Evolutionary conservation across 768 basidiomycete species (phyloP).

Genomic region (Zangia roseola): DNA sequence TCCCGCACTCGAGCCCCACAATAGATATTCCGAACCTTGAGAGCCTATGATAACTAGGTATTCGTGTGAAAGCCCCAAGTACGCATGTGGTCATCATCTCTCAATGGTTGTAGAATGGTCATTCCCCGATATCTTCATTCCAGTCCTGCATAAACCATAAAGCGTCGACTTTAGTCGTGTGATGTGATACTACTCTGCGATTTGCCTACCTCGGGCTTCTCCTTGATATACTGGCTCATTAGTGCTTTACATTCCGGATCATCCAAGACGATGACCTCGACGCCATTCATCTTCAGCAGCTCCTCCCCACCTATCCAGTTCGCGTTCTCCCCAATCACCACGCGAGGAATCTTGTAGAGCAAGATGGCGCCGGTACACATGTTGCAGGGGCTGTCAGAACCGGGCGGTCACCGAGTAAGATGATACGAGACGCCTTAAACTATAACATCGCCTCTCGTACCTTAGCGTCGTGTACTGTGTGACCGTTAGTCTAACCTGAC

Average conservation of each 20-base stretch:
- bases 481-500: neutral
- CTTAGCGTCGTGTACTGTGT: slow-evolving; percentile 40
- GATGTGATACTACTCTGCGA: slow-evolving; percentile 5
- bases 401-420: neutral
- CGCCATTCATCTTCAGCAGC: slow-evolving; percentile 48
- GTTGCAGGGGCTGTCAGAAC: slow-evolving; percentile 49
- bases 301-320: slow-evolving; percentile 56
- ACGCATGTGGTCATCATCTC: neutral
- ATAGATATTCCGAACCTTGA: too few relatives aligned
- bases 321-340: slow-evolving; percentile 63
- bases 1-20: too few relatives aligned
- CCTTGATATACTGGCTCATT: slow-evolving; percentile 55
- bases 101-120: slow-evolving; percentile 8
- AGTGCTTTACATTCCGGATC: slow-evolving; percentile 50
- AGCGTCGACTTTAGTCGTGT: slow-evolving; percentile 3
- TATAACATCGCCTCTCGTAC: slow-evolving; percentile 11
- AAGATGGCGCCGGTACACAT: slow-evolving; percentile 67
- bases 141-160: slow-evolving; percentile 41
- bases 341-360: slow-evolving; percentile 62
- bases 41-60: too few relatives aligned
- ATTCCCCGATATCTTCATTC: slow-evolving; percentile 58
- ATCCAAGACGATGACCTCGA: slow-evolving; percentile 51
- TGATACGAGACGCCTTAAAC: neutral
- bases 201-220: slow-evolving; percentile 49
- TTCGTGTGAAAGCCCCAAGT: too few relatives aligned